Conservation (phyloP, 495 filamentous ascomycete species). For the Evernia prunastri region DNA sequence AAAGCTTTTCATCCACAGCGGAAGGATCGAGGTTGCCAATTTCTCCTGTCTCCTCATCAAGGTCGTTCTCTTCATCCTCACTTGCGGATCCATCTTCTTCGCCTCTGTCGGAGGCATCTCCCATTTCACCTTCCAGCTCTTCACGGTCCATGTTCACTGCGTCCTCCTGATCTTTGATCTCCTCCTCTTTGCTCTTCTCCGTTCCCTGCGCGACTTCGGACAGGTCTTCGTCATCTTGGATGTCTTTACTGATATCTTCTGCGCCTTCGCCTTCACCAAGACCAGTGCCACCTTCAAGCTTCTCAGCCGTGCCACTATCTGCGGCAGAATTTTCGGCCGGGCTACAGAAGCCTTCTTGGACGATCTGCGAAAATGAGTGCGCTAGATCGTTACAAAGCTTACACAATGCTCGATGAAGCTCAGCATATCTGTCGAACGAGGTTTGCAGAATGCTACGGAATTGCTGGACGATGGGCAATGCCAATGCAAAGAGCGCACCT, state of each 20-base stretch:
- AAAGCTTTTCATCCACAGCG: constrained; percentile 95
- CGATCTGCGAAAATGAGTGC: constrained; percentile 67
- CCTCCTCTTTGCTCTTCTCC: constrained; percentile 46
- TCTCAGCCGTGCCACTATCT: constrained; percentile 58
- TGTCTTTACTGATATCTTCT: constrained; percentile 96
- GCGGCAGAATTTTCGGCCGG: constrained; percentile 69
- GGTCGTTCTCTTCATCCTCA: constrained; percentile 42
- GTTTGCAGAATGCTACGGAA: constrained; percentile 57
- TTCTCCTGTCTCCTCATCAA: constrained; percentile 83
- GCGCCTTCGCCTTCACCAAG: constrained; percentile 93
- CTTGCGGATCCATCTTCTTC: constrained; percentile 32
- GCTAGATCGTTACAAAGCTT: constrained; percentile 67
- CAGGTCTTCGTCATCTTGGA: constrained; percentile 87
- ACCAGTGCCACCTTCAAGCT: constrained; percentile 87
- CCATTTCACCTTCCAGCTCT: constrained; percentile 74
- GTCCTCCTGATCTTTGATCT: constrained; percentile 64
- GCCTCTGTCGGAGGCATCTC: constrained; percentile 55
- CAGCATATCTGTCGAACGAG: constrained; percentile 45
- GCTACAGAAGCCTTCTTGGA: constrained; percentile 81
- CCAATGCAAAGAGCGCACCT: constrained; percentile 55
- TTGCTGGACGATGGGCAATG: constrained; percentile 67
- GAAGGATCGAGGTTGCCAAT: constrained; percentile 83
- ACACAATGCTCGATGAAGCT: constrained; percentile 60
- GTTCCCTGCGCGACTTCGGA: constrained; percentile 82
- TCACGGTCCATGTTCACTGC: constrained; percentile 94